Conservation (phyloP, 2,329 filamentous ascomycete species). For the Anthostomella pinea region DNA sequence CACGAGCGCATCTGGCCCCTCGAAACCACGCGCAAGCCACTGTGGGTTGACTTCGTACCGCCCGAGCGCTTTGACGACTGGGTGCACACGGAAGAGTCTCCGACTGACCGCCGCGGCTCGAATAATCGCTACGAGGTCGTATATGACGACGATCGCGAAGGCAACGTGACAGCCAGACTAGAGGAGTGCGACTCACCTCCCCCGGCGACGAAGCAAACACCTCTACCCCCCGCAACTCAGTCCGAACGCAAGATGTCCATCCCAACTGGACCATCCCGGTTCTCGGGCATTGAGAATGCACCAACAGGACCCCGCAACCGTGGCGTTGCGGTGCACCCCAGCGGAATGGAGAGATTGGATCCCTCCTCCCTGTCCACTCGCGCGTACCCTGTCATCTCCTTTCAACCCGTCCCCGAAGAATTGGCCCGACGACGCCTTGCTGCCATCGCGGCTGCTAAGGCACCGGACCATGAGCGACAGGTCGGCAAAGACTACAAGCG, state of each 20-base stretch:
- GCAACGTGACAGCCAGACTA: conserved; percentile 54
- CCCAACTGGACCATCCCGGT: conserved; percentile 30
- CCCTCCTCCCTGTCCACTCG: conserved; percentile 35
- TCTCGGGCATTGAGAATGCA: conserved; percentile 32
- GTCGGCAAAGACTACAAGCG: conserved; percentile 58
- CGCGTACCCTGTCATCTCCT: conserved; percentile 42
- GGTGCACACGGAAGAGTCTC: conserved; percentile 65
- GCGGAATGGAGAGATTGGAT: conserved; percentile 21
- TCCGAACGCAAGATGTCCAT: conserved; percentile 24
- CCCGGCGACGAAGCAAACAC: conserved; percentile 15
- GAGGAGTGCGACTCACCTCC: conserved; percentile 42
- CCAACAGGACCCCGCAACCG: conserved; percentile 39
- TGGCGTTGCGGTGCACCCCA: conserved; percentile 15
- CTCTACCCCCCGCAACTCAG: conserved; percentile 21
- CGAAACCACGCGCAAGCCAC: conserved; percentile 76
- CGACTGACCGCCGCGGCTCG: conserved; percentile 40
- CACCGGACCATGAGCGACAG: conserved; percentile 38
- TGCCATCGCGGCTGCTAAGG: conserved; percentile 48
- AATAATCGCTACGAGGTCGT: conserved; percentile 66
- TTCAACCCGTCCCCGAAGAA: conserved; percentile 59
- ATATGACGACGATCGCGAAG: conserved; percentile 60
- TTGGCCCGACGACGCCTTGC: conserved; percentile 65
- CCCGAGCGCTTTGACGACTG: conserved; percentile 69
- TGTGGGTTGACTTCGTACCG: conserved; percentile 90
- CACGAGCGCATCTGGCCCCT: conserved; percentile 84